These are phyloP conservation scores for Leptomonas seymouri DNA, from an alignment of 208 protist species.

Conservation along the genomic window DNA sequence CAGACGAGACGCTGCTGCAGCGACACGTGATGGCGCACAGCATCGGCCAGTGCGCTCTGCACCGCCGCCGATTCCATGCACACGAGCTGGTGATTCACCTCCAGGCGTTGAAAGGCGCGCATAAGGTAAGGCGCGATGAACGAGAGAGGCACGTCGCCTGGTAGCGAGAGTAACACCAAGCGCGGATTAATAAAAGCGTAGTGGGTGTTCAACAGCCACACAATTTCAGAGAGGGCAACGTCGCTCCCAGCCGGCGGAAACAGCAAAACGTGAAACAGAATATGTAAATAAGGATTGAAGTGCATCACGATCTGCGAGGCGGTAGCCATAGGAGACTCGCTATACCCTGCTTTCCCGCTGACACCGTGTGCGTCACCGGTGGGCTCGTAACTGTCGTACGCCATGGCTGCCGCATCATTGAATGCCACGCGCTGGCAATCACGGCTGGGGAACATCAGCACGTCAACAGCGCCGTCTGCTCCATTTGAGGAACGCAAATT, in stretches of 20 bases:
- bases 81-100: conserved; percentile 31
- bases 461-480: not conserved
- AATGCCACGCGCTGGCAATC: conserved; percentile 9
- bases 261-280: conserved; percentile 55
- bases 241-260: conserved; percentile 32
- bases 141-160: conserved; percentile 39
- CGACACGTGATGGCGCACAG: conserved; percentile 27
- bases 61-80: conserved; percentile 26
- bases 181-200: conserved; percentile 38
- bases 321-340: not conserved
- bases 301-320: conserved; percentile 1
- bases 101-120: conserved; percentile 42
- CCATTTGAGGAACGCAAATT: too few relatives aligned
- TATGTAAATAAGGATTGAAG: conserved; percentile 52
- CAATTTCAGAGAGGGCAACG: conserved; percentile 26
- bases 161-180: conserved; percentile 36
- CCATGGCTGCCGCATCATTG: conserved; percentile 18
- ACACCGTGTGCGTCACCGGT: not conserved
- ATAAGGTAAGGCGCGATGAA: conserved; percentile 47
- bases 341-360: not conserved
- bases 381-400: conserved; percentile 1
- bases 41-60: conserved; percentile 20
- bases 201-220: conserved; percentile 44
- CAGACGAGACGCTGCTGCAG: conserved; percentile 51
- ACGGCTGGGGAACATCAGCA: conserved; percentile 13